These are phyloP conservation scores for Patellifolia procumbens DNA, from an alignment of 179 eudicot genomes.

Conservation along the genomic window DNA sequence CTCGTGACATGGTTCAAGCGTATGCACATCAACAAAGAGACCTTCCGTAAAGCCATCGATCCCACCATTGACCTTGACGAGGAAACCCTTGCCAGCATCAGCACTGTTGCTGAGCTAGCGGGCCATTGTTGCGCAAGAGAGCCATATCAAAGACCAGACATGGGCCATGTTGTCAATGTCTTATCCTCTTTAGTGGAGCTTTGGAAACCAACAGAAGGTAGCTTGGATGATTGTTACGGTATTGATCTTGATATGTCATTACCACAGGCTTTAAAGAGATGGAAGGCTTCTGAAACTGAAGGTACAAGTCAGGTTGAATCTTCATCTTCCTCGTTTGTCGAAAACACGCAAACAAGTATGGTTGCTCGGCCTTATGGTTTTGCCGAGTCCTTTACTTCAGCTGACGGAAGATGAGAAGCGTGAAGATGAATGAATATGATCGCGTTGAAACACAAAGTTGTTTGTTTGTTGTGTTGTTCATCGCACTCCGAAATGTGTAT, in stretches of 20 bases:
- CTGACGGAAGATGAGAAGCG: slow-evolving; percentile 60
- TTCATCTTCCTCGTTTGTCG: slow-evolving; percentile 54
- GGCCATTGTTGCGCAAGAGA: slow-evolving; percentile 82
- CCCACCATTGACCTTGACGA: slow-evolving; percentile 58
- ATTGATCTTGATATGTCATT: slow-evolving; percentile 74
- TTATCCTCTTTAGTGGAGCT: slow-evolving; percentile 70
- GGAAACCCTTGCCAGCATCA: slow-evolving; percentile 57
- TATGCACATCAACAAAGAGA: slow-evolving; percentile 64
- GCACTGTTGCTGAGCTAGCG: slow-evolving; percentile 77
- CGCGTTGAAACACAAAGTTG: neutral
- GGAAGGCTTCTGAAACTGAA: slow-evolving; percentile 71
- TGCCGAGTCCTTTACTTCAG: slow-evolving; percentile 69
- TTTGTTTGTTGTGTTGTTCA: slow-evolving; percentile 4
- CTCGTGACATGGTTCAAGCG: slow-evolving; percentile 80
- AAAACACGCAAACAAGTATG: slow-evolving; percentile 69
- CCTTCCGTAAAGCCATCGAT: slow-evolving; percentile 66
- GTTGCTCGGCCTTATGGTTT: slow-evolving; percentile 70
- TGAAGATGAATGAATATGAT: neutral
- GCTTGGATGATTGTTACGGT: slow-evolving; percentile 61
- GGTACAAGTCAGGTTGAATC: slow-evolving; percentile 53
- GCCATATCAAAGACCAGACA: slow-evolving; percentile 81
- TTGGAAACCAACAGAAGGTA: slow-evolving; percentile 60
- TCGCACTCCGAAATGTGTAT: slow-evolving; percentile 4
- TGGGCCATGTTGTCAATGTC: slow-evolving; percentile 77
- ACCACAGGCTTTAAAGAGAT: slow-evolving; percentile 70